Conservation (phyloP, 1,139 yeast species). For the Zygotorulaspora mrakii region DNA sequence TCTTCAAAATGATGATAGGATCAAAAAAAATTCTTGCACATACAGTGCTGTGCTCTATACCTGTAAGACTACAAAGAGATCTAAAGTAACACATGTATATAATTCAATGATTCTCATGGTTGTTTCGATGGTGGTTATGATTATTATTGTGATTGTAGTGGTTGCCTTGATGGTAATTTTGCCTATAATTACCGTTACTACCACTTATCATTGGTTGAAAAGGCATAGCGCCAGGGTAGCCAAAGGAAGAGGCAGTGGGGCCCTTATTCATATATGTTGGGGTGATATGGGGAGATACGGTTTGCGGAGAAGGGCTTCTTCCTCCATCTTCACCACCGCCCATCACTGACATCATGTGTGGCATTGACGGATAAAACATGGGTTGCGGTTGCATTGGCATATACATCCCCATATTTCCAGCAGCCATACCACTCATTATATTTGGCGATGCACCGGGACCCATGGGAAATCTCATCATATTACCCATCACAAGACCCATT, state of each 20-base stretch:
- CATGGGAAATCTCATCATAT: constrained; percentile 31
- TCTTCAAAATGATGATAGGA: too few species aligned
- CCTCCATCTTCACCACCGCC: constrained; percentile 22
- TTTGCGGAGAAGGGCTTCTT: constrained; percentile 28
- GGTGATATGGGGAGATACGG: constrained; percentile 30
- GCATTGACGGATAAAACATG: constrained; percentile 35
- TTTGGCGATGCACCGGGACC: constrained; percentile 26
- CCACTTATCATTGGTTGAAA: constrained; percentile 27
- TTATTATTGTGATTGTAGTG: constrained; percentile 21
- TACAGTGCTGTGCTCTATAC: neutral
- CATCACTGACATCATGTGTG: constrained; percentile 34
- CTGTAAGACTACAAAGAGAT: neutral
- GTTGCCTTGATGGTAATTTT: constrained; percentile 19
- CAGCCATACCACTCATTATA: constrained; percentile 29
- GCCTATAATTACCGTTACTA: constrained; percentile 18
- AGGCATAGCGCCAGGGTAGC: constrained; percentile 29
- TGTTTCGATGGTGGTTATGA: constrained; percentile 16
- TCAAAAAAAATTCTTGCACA: neutral
- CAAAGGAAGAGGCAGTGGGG: constrained; percentile 28
- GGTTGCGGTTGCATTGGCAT: constrained; percentile 38
- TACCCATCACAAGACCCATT: constrained; percentile 26
- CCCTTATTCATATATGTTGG: constrained; percentile 28
- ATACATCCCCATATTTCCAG: constrained; percentile 30
- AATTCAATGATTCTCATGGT: constrained; percentile 13
- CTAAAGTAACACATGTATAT: neutral